A percentile compares a stretch with the other conserved stretches of the same genome.
These are phyloP conservation scores for Buxus sempervirens DNA, from an alignment of 164 flowering plant genomes.

Conservation along the genomic window DNA sequence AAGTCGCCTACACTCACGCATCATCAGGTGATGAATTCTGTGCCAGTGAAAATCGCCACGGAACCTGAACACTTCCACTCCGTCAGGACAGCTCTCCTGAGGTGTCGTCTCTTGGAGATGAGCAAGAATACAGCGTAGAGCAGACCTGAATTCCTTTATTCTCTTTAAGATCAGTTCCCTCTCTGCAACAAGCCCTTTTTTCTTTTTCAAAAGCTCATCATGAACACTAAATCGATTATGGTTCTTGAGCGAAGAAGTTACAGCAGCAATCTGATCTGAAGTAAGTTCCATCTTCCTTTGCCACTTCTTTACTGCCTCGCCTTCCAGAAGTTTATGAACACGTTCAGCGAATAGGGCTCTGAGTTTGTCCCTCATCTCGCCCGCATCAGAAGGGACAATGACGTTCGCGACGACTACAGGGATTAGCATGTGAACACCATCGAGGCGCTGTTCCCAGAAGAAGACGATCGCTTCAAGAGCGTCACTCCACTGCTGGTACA, in stretches of 20 bases:
- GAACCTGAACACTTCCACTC: slow-evolving; percentile 28
- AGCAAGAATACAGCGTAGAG: slow-evolving; percentile 42
- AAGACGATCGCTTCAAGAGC: slow-evolving; percentile 35
- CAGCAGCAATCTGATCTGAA: slow-evolving; percentile 25
- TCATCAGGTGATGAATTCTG: slow-evolving; percentile 40
- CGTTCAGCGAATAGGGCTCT: slow-evolving; percentile 33
- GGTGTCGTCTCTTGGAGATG: slow-evolving; percentile 28
- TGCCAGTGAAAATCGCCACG: slow-evolving; percentile 40
- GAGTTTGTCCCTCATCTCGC: slow-evolving; percentile 43
- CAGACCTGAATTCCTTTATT: slow-evolving; percentile 55
- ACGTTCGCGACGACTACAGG: slow-evolving; percentile 29
- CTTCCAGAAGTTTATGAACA: slow-evolving; percentile 23
- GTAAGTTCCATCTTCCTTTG: slow-evolving; percentile 24
- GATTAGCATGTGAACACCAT: slow-evolving; percentile 27
- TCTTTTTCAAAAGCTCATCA: slow-evolving; percentile 22
- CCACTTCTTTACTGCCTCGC: slow-evolving; percentile 37
- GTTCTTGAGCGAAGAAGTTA: slow-evolving; percentile 15
- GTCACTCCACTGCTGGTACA: slow-evolving; percentile 47
- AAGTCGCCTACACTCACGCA: slow-evolving; percentile 63
- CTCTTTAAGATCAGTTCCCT: slow-evolving; percentile 40
- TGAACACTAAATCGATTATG: neutral
- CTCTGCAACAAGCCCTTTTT: slow-evolving; percentile 32
- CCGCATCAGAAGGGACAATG: slow-evolving; percentile 37
- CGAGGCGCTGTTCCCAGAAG: slow-evolving; percentile 61
- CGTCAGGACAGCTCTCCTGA: slow-evolving; percentile 1